phyloP scores from a whole-genome alignment of 768 basidiomycete species.

The Phylloporus arenicola region DNA sequence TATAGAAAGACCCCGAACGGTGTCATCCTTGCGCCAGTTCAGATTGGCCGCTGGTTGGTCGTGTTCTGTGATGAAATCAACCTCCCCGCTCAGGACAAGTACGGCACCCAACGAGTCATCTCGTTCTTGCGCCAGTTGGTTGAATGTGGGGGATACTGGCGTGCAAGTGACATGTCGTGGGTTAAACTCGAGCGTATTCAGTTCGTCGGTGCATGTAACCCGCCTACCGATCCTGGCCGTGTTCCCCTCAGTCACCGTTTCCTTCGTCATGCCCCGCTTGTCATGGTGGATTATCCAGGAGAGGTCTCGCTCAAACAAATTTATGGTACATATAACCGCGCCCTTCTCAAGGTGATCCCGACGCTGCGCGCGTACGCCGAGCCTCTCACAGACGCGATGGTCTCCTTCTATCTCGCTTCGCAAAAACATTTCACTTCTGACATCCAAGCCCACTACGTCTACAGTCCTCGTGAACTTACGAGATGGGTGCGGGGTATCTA shows the following conservation, averaged over 20 bases:
- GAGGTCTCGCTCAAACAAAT: constrained; percentile 96
- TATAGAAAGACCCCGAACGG: constrained; percentile 98
- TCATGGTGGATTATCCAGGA: constrained; percentile 99
- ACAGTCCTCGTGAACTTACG: constrained; percentile 97
- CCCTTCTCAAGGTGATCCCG: constrained; percentile 91
- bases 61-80: constrained; percentile 99
- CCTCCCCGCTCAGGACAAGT: constrained; percentile 92
- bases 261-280: constrained; percentile 91
- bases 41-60: constrained; percentile 97
- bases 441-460: constrained; percentile 97
- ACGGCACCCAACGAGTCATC: constrained; percentile 97
- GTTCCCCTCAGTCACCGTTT: constrained; percentile 98
- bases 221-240: constrained; percentile 97
- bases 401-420: constrained; percentile 88
- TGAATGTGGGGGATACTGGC: constrained; percentile 92
- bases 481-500: constrained; percentile 97
- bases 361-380: constrained; percentile 89
- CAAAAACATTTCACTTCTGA: constrained; percentile 95
- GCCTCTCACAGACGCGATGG: constrained; percentile 97
- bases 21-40: constrained; percentile 88
- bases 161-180: constrained; percentile 92
- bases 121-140: constrained; percentile 97
- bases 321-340: constrained; percentile 96
- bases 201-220: constrained; percentile 99
- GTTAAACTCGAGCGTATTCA: constrained; percentile 98